phyloP scores from a whole-genome alignment of 495 filamentous ascomycete species.

The Lentithecium fluviatile region DNA sequence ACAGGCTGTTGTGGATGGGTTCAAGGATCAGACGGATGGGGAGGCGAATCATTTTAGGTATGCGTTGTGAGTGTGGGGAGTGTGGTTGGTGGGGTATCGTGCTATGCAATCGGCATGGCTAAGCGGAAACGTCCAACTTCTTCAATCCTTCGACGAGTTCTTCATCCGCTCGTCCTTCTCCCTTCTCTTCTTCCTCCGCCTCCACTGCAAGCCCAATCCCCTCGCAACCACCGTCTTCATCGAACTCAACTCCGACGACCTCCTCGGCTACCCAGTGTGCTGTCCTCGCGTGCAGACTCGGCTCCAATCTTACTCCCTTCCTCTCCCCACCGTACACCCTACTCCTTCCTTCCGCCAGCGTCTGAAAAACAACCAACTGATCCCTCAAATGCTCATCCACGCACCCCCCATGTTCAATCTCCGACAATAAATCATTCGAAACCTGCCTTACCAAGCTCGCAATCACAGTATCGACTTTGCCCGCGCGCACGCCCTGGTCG shows the following conservation, averaged over 20 bases:
- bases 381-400: conserved; percentile 76
- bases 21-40: conserved; percentile 60
- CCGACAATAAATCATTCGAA: conserved; percentile 57
- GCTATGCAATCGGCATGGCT: no score
- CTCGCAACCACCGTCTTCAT: conserved; percentile 53
- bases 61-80: conserved; percentile 11
- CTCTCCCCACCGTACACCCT: conserved; percentile 37
- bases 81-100: not conserved
- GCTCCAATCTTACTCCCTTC: conserved; percentile 14
- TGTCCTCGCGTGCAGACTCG: conserved; percentile 62
- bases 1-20: conserved; percentile 50
- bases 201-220: conserved; percentile 41
- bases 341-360: conserved; percentile 59
- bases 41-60: conserved; percentile 56
- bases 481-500: conserved; percentile 44
- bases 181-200: not conserved
- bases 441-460: conserved; percentile 49
- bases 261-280: conserved; percentile 69
- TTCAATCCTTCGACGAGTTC: conserved; percentile 4
- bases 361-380: conserved; percentile 80
- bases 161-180: not conserved
- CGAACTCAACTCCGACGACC: conserved; percentile 56
- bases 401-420: conserved; percentile 54
- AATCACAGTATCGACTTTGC: conserved; percentile 21
- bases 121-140: not conserved